These are phyloP conservation scores for Fusarium nanum DNA, from an alignment of 2,329 filamentous ascomycete genomes.

Conservation along the genomic window DNA sequence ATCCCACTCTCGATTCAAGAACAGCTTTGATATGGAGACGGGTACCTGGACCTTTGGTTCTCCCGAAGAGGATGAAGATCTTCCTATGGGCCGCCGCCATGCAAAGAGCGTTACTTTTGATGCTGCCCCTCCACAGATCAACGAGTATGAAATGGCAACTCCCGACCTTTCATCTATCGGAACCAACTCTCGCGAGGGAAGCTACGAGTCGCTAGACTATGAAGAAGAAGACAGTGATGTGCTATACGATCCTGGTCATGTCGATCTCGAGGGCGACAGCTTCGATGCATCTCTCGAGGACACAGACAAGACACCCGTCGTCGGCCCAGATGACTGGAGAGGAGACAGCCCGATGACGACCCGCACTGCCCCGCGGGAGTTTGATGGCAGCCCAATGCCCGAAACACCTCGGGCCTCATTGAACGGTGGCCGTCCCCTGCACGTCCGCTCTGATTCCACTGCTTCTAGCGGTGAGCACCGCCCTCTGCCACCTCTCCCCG, in stretches of 20 bases:
- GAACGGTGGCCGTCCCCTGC: conserved; percentile 62
- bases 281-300: conserved; percentile 97
- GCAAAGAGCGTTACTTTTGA: conserved; percentile 98
- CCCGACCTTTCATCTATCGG: conserved; percentile 94
- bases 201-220: conserved; percentile 86
- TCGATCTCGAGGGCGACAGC: conserved; percentile 76
- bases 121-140: conserved; percentile 89
- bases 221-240: conserved; percentile 76
- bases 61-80: conserved; percentile 66
- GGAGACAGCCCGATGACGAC: conserved; percentile 69
- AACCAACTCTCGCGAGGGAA: conserved; percentile 90
- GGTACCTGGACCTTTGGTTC: conserved; percentile 76
- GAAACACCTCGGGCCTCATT: conserved; percentile 55
- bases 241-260: conserved; percentile 64
- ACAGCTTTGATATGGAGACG: conserved; percentile 75
- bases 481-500: conserved; percentile 88
- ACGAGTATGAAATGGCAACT: conserved; percentile 98
- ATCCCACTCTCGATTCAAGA: conserved; percentile 73
- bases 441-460: conserved; percentile 76
- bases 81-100: conserved; percentile 78
- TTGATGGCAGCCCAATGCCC: conserved; percentile 76
- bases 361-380: conserved; percentile 53
- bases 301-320: conserved; percentile 95
- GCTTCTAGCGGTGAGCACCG: conserved; percentile 84
- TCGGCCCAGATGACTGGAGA: conserved; percentile 96